Conservation (phyloP, 176 grass and related monocot species). For the Aechmea fasciata region DNA sequence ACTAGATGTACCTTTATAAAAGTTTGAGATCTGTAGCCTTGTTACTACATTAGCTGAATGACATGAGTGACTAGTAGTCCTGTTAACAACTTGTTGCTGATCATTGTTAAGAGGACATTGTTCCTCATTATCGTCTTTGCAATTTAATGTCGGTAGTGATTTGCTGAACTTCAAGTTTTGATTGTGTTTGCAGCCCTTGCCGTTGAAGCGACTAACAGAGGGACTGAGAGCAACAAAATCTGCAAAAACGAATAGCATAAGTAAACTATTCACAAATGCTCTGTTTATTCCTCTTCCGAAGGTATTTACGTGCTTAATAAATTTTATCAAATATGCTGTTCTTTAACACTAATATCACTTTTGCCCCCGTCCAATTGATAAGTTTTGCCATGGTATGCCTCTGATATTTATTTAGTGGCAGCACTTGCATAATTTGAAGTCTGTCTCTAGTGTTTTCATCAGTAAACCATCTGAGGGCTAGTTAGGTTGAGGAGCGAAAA, state of each 20-base stretch:
- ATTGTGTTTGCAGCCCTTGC: conserved; percentile 42
- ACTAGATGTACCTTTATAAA: neutral
- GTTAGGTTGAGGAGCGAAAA: neutral
- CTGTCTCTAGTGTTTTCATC: neutral
- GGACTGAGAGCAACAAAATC: conserved; percentile 45
- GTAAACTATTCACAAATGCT: conserved; percentile 65
- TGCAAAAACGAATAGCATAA: conserved; percentile 44
- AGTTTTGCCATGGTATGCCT: too few relatives aligned
- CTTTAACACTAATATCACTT: too few relatives aligned
- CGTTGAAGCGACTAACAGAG: conserved; percentile 60
- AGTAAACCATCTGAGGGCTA: neutral
- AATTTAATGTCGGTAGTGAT: neutral
- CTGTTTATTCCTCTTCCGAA: conserved; percentile 68
- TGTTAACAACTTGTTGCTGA: neutral
- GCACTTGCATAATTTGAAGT: too few relatives aligned
- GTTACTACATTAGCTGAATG: neutral
- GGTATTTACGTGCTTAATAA: conserved; percentile 19
- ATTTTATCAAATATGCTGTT: too few relatives aligned
- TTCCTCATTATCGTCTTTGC: neutral
- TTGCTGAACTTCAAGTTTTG: neutral
- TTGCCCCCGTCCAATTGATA: too few relatives aligned
- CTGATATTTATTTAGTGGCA: too few relatives aligned
- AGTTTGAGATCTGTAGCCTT: neutral
- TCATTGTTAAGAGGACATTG: neutral
- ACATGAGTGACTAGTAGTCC: too few relatives aligned